phyloP scores from a whole-genome alignment of 2,329 filamentous ascomycete genomes.

The Anthostomella pinea region DNA sequence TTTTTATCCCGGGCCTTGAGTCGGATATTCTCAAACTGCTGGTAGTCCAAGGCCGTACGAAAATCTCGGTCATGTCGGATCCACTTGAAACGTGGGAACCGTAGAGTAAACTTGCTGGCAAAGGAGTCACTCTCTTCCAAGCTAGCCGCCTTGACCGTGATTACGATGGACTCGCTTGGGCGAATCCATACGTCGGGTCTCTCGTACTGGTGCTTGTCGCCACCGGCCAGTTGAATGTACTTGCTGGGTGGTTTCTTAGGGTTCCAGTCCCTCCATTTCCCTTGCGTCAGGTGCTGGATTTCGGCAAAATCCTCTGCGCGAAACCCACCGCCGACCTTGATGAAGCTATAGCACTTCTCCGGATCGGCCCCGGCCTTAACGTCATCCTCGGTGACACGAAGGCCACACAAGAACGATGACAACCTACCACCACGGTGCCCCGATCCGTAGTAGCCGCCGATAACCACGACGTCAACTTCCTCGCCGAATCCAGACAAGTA shows the following conservation, averaged over 20 bases:
- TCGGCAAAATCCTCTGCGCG: conserved; percentile 79
- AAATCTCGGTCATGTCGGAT: conserved; percentile 82
- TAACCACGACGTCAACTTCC: conserved; percentile 81
- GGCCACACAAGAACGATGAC: conserved; percentile 86
- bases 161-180: conserved; percentile 79
- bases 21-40: conserved; percentile 74
- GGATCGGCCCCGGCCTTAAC: conserved; percentile 57
- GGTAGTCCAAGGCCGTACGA: conserved; percentile 73
- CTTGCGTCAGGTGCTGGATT: conserved; percentile 79
- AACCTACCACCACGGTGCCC: conserved; percentile 79
- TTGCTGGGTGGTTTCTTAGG: conserved; percentile 69
- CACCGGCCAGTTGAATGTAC: conserved; percentile 79
- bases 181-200: conserved; percentile 90
- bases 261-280: conserved; percentile 90
- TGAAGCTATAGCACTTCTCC: conserved; percentile 89
- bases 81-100: conserved; percentile 86
- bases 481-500: conserved; percentile 98
- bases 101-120: conserved; percentile 70
- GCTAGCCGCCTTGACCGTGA: conserved; percentile 85
- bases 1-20: conserved; percentile 66
- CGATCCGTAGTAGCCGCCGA: conserved; percentile 91
- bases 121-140: conserved; percentile 76
- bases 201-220: conserved; percentile 67
- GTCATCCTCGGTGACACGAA: conserved; percentile 70
- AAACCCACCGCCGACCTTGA: conserved; percentile 96